phyloP scores from a whole-genome alignment of 805 yeast genomes.

The Candida patagonica region DNA sequence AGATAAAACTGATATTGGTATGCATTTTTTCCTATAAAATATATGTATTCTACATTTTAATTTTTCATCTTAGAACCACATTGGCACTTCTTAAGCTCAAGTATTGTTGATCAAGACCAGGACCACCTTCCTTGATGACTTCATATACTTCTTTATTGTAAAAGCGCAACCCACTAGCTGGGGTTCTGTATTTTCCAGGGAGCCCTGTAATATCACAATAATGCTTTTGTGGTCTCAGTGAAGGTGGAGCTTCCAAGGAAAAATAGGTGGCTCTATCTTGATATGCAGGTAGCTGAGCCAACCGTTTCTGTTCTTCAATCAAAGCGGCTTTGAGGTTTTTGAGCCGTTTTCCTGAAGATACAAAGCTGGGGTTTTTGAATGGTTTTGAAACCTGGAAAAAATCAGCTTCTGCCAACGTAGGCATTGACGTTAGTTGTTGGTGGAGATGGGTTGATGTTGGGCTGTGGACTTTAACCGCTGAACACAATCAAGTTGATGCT shows the following conservation, averaged over 20 bases:
- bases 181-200: slow-evolving; percentile 65
- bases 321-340: slow-evolving; percentile 66
- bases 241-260: slow-evolving; percentile 77
- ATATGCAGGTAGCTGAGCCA: slow-evolving; percentile 31
- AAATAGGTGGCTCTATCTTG: slow-evolving; percentile 48
- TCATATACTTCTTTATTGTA: slow-evolving; percentile 78
- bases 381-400: slow-evolving; percentile 16
- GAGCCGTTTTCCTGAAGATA: slow-evolving; percentile 49
- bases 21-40: too few relatives aligned
- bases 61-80: slow-evolving; percentile 53
- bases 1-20: too few relatives aligned
- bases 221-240: slow-evolving; percentile 65
- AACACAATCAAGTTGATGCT: too few relatives aligned
- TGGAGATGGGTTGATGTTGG: not conserved
- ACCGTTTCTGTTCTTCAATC: slow-evolving; percentile 69
- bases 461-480: not conserved
- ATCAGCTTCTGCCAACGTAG: slow-evolving; percentile 18
- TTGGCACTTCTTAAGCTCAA: slow-evolving; percentile 81
- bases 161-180: slow-evolving; percentile 61
- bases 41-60: not conserved
- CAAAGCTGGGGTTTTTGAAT: slow-evolving; percentile 53
- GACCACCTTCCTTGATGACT: slow-evolving; percentile 64
- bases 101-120: slow-evolving; percentile 91
- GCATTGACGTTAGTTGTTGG: not conserved
- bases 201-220: slow-evolving; percentile 94